Percentiles rank a stretch among this genome's conserved stretches.
These are phyloP conservation scores for Phaffia tasmanica DNA, from an alignment of 768 basidiomycete species.

Conservation along the genomic window DNA sequence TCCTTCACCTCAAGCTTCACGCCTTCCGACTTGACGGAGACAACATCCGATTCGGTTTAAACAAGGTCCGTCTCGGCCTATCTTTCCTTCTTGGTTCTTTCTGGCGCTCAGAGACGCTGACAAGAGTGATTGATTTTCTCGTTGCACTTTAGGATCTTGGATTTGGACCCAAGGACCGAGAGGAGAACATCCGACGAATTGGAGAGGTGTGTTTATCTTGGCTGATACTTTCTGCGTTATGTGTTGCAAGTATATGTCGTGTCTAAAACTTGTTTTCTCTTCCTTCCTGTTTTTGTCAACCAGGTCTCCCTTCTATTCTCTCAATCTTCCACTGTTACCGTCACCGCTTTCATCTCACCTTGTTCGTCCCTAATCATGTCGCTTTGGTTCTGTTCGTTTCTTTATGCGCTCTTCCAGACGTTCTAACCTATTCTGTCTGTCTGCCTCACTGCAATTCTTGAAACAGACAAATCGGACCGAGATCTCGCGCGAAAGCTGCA, in stretches of 20 bases:
- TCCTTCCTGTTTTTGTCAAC: neutral
- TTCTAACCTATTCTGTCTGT: neutral
- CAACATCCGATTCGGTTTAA: conserved; percentile 78
- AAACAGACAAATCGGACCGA: conserved; percentile 59
- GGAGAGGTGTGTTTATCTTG: conserved; percentile 57
- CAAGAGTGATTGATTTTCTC: too few species aligned
- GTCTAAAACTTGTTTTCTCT: neutral
- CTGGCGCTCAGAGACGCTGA: neutral
- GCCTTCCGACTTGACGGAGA: conserved; percentile 92
- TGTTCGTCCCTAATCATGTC: conserved; percentile 33
- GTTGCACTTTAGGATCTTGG: conserved; percentile 54
- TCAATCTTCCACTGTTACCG: conserved; percentile 67
- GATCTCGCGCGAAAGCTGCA: conserved; percentile 71
- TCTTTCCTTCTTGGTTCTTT: neutral
- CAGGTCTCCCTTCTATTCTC: conserved; percentile 92
- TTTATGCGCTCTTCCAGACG: neutral
- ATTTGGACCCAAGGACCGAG: conserved; percentile 80
- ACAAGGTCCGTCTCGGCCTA: conserved; percentile 47
- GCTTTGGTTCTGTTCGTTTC: neutral
- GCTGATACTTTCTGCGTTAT: neutral
- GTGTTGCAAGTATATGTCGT: neutral
- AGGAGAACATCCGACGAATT: conserved; percentile 92
- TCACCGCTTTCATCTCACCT: conserved; percentile 99
- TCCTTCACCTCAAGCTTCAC: conserved; percentile 74
- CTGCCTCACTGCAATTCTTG: neutral